Percentiles rank a stretch among this genome's conserved stretches.
phyloP scores from a whole-genome alignment of 2,329 filamentous ascomycete species.

The Escovopsis sp. region DNA sequence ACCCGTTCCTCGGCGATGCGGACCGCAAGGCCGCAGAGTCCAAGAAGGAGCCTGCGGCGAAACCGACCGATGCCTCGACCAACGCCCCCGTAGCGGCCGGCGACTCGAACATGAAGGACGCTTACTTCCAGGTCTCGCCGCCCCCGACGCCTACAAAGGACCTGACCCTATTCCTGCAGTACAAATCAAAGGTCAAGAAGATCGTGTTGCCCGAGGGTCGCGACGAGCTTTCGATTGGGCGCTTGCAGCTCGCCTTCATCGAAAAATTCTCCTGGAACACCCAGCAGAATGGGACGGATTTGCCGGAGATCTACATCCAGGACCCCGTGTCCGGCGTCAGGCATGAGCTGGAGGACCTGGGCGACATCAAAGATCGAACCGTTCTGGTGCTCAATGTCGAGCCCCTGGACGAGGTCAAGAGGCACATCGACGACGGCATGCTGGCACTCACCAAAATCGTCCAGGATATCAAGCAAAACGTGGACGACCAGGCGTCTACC shows the following conservation, averaged over 20 bases:
- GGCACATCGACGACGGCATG: conserved; percentile 86
- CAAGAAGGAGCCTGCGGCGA: conserved; percentile 10
- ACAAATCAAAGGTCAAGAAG: conserved; percentile 95
- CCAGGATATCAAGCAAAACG: conserved; percentile 69
- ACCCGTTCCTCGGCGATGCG: conserved; percentile 14
- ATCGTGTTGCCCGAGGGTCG: conserved; percentile 77
- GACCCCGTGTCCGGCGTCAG: conserved; percentile 92
- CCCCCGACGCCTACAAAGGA: conserved; percentile 60
- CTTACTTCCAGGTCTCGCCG: conserved; percentile 47
- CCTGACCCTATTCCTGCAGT: conserved; percentile 85
- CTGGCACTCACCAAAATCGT: conserved; percentile 66
- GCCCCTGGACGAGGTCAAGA: conserved; percentile 86
- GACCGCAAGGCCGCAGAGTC: conserved; percentile 5
- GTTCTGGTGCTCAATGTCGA: conserved; percentile 94
- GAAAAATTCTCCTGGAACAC: conserved; percentile 99
- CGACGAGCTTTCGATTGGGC: conserved; percentile 70
- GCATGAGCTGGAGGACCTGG: conserved; percentile 86
- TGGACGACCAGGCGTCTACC: conserved; percentile 69
- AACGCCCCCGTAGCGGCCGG: conserved; percentile 14
- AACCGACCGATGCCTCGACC: conserved; percentile 9
- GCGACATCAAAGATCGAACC: conserved; percentile 84
- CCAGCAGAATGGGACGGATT: conserved; percentile 77
- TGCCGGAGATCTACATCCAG: conserved; percentile 96
- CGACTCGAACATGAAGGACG: conserved; percentile 29
- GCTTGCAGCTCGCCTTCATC: conserved; percentile 89